Conservation (phyloP, 306 rosid species). For the Astragalus membranaceus region DNA sequence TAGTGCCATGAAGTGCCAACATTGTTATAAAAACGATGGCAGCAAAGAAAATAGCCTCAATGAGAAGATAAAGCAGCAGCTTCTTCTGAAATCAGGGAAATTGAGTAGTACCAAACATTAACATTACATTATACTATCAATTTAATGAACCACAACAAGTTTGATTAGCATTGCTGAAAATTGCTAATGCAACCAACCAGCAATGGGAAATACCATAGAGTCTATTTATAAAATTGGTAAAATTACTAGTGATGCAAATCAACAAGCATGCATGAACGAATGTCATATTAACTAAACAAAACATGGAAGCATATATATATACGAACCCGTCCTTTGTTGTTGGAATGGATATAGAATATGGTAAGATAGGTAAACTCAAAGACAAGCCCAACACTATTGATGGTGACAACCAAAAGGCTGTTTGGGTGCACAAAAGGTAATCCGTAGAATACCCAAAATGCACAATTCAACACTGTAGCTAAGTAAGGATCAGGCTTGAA, state of each 20-base stretch:
- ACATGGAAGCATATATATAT: not conserved
- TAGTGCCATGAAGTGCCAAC: slow-evolving; percentile 30
- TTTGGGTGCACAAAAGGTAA: slow-evolving; percentile 67
- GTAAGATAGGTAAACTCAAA: slow-evolving; percentile 47
- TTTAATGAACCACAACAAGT: too few species aligned
- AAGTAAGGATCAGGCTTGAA: slow-evolving; percentile 61
- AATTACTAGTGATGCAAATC: too few species aligned
- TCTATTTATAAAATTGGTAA: too few species aligned
- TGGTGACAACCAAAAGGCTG: slow-evolving; percentile 53
- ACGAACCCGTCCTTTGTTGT: slow-evolving; percentile 43
- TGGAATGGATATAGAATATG: slow-evolving; percentile 35
- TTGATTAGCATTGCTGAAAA: too few species aligned
- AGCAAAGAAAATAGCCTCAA: slow-evolving; percentile 32
- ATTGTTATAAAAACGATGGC: slow-evolving; percentile 30
- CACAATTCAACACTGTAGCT: slow-evolving; percentile 59
- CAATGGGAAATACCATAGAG: too few species aligned
- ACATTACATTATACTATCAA: too few species aligned
- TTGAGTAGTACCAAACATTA: not conserved
- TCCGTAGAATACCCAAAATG: slow-evolving; percentile 69
- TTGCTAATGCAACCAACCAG: too few species aligned
- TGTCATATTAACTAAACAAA: not conserved
- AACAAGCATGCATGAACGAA: not conserved
- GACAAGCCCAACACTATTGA: slow-evolving; percentile 49
- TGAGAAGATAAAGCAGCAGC: not conserved
- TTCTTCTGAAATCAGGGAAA: slow-evolving; percentile 35